A percentile compares a stretch with the other conserved stretches of the same genome.
Conservation (phyloP, 805 yeast species). For the Ogataea populi-albae region DNA sequence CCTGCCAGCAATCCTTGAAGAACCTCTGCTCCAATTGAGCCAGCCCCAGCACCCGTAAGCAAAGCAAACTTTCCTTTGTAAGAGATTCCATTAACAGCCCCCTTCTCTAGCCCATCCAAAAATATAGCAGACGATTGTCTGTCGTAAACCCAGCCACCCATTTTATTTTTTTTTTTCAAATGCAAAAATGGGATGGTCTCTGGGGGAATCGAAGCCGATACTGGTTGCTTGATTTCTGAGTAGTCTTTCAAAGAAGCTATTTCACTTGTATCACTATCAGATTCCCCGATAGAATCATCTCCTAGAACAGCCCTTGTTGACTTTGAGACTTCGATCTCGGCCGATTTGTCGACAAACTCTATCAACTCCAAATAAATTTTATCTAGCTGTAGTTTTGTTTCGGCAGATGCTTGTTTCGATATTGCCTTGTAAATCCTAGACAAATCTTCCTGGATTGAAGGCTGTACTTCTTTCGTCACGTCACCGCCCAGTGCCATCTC, state of each 20-base stretch:
- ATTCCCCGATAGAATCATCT: slow-evolving; percentile 44
- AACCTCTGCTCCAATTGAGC: slow-evolving; percentile 97
- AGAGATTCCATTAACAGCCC: slow-evolving; percentile 91
- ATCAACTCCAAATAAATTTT: slow-evolving; percentile 67
- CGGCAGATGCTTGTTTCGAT: slow-evolving; percentile 67
- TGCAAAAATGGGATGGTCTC: slow-evolving; percentile 95
- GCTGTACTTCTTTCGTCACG: slow-evolving; percentile 65
- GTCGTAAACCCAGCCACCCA: slow-evolving; percentile 84
- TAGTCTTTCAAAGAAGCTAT: slow-evolving; percentile 79
- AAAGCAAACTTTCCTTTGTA: slow-evolving; percentile 86
- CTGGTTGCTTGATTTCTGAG: slow-evolving; percentile 68
- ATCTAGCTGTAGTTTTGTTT: slow-evolving; percentile 69
- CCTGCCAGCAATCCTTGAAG: slow-evolving; percentile 93
- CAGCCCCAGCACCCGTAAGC: slow-evolving; percentile 98
- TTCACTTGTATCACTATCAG: slow-evolving; percentile 64
- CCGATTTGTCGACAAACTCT: slow-evolving; percentile 62
- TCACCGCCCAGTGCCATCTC: slow-evolving; percentile 97
- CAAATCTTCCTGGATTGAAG: slow-evolving; percentile 82
- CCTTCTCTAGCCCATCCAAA: slow-evolving; percentile 87
- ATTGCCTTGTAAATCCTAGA: slow-evolving; percentile 79
- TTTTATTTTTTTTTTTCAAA: slow-evolving; percentile 70
- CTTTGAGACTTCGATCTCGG: slow-evolving; percentile 68
- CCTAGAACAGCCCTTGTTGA: slow-evolving; percentile 52
- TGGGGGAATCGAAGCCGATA: slow-evolving; percentile 67
- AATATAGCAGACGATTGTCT: slow-evolving; percentile 70